Base-by-base conservation (phyloP, 2,329 filamentous ascomycete species). In the Blastomyces gilchristii region DNA sequence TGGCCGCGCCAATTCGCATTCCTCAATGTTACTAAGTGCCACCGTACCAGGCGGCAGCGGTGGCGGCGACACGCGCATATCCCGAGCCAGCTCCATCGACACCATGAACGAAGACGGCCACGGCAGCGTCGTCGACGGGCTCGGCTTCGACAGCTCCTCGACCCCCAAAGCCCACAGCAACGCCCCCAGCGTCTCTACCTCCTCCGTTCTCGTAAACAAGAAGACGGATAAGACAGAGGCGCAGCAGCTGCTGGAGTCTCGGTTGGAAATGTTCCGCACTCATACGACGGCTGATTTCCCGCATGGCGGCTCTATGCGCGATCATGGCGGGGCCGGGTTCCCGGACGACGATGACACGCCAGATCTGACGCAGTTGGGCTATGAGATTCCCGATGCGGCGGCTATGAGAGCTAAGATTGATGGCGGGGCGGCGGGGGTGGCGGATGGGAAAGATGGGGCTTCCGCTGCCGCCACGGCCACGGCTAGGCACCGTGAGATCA, bases 361-460 rank as follows among this genome's bases (percentile, higher is more conserved):
- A 16, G 72, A 71, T 16, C 75, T 79, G 75, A 80, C 79, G 6
- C 78, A 80, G 67, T 68, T 81, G 22, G 76, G 77, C 37, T 81
- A 80, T 63, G 78, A 80, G 63, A 78, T 80, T 64, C 73, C 77
- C 1, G 78, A 85, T 56, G 82, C 82, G 2, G 78, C 80, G 14
- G 80, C 80, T 62, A 83, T 83, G 68, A 81, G 81, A n/a, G 82
- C 83, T 43, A 81, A 80, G 47, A 81, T 80, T 37, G 79, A 82
- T n/a, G 14, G 57, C 34, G 47, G 60, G 28, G 53, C 45, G 52
- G 37, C 45, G 52, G 53, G 58, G 61, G n/a, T 60, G 25, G 50
- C 60, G 47, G 41, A 53, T 54, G 31, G 18, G 37, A 43, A 63
- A 39, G 53, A 59, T 25, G n/a, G 18, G 22, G 12, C 16, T 2